Evolutionary conservation across 352 stramenopile species (phyloP).

Genomic region (Globisporangium echinulatum): DNA sequence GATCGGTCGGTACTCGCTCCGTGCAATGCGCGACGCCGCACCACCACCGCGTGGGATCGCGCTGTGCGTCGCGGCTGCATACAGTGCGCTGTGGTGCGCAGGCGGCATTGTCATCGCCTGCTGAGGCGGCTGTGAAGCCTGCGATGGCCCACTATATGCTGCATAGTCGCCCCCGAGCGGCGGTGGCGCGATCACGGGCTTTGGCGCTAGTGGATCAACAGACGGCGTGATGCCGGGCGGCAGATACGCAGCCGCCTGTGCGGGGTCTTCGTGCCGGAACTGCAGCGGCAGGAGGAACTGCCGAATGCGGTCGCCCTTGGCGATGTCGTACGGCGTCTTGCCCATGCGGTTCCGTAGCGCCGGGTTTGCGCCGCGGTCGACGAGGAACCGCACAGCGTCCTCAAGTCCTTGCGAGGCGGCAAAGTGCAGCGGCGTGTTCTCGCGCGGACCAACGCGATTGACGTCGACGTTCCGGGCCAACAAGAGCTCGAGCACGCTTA

Average conservation of each 20-base stretch:
- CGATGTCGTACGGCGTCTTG: constrained; percentile 77
- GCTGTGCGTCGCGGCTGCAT: constrained; percentile 72
- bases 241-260: constrained; percentile 45
- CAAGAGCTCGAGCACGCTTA: constrained; percentile 70
- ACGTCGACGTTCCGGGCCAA: constrained; percentile 65
- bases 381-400: constrained; percentile 67
- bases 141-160: not conserved
- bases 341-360: constrained; percentile 73
- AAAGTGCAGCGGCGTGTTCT: constrained; percentile 83
- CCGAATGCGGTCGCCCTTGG: constrained; percentile 78
- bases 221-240: constrained; percentile 74
- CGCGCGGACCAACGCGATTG: constrained; percentile 50
- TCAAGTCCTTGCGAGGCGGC: constrained; percentile 65
- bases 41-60: constrained; percentile 59
- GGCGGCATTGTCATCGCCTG: constrained; percentile 11
- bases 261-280: constrained; percentile 82
- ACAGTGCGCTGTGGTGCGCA: constrained; percentile 47
- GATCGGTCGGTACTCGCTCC: constrained; percentile 76
- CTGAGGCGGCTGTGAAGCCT: constrained; percentile 14
- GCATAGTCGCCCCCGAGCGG: constrained; percentile 54
- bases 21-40: constrained; percentile 40
- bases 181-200: constrained; percentile 57
- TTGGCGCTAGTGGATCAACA: constrained; percentile 53
- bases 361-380: constrained; percentile 67
- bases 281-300: constrained; percentile 84